Evolutionary conservation across 2,329 filamentous ascomycete genomes (phyloP).

Genomic region (Albifimbria verrucaria): DNA sequence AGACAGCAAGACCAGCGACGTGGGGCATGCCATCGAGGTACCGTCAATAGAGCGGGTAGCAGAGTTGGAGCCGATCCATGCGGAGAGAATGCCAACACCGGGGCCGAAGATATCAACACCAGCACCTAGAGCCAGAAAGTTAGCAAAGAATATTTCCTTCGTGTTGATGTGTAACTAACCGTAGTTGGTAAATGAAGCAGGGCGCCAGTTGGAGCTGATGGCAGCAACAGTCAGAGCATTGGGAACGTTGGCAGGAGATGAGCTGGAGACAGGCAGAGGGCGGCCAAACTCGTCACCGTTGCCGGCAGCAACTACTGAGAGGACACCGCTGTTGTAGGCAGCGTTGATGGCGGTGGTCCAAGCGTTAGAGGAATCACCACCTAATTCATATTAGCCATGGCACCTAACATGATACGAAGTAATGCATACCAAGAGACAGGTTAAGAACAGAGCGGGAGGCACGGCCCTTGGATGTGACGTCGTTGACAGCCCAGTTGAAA

Average conservation of each 20-base stretch:
- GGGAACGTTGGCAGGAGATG: slow-evolving; percentile 42
- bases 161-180: slow-evolving; percentile 16
- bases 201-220: slow-evolving; percentile 31
- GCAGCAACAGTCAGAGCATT: slow-evolving; percentile 49
- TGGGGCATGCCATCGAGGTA: slow-evolving; percentile 41
- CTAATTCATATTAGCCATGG: slow-evolving; percentile 7
- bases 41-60: slow-evolving; percentile 34
- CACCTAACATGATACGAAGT: slow-evolving; percentile 4
- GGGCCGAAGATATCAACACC: slow-evolving; percentile 40
- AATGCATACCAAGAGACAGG: slow-evolving; percentile 36
- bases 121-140: slow-evolving; percentile 6
- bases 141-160: slow-evolving; percentile 6
- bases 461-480: slow-evolving; percentile 25
- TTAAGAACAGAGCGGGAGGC: slow-evolving; percentile 35
- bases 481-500: slow-evolving; percentile 31
- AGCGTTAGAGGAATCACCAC: slow-evolving; percentile 27
- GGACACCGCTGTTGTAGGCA: slow-evolving; percentile 35
- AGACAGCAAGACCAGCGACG: slow-evolving; percentile 36
- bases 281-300: slow-evolving; percentile 30
- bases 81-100: slow-evolving; percentile 33
- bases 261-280: slow-evolving; percentile 34
- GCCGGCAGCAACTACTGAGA: slow-evolving; percentile 44
- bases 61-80: slow-evolving; percentile 38
- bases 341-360: slow-evolving; percentile 39
- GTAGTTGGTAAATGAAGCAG: slow-evolving; percentile 47